phyloP scores from a whole-genome alignment of 2,329 filamentous ascomycete species.

The Rhynchosporium graminicola region DNA sequence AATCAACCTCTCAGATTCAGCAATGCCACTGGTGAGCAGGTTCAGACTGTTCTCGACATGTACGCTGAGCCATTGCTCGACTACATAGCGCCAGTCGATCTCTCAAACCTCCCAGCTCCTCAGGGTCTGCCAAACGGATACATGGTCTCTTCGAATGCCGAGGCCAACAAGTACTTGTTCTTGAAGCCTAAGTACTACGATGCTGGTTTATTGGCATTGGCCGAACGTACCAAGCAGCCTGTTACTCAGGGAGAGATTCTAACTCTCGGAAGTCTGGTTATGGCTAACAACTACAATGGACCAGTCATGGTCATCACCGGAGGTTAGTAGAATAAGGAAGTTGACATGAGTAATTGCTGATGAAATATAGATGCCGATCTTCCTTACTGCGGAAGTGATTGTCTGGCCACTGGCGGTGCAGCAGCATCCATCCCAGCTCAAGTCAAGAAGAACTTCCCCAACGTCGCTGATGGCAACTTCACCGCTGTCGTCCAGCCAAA shows the following conservation, averaged over 20 bases:
- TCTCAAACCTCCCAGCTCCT: constrained; percentile 34
- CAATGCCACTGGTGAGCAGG: constrained; percentile 31
- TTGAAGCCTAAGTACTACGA: constrained; percentile 57
- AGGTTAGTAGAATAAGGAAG: constrained; percentile 38
- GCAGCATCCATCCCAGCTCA: constrained; percentile 35
- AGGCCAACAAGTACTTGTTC: constrained; percentile 54
- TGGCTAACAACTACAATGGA: constrained; percentile 48
- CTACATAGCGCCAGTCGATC: constrained; percentile 22
- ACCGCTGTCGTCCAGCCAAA: constrained; percentile 55
- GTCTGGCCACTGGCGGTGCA: constrained; percentile 46
- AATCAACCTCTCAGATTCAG: constrained; percentile 42
- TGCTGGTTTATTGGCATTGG: constrained; percentile 49
- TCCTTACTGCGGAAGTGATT: constrained; percentile 65
- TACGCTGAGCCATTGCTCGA: constrained; percentile 22
- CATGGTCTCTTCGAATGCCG: constrained; percentile 48
- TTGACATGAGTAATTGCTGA: not conserved
- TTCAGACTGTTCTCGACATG: constrained; percentile 28
- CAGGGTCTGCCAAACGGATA: constrained; percentile 52
- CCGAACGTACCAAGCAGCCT: constrained; percentile 54
- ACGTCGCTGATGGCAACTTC: constrained; percentile 49
- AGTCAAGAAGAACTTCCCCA: constrained; percentile 37
- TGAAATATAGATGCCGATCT: constrained; percentile 43
- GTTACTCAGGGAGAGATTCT: constrained; percentile 60
- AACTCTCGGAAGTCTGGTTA: constrained; percentile 49
- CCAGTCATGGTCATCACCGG: constrained; percentile 62